These are phyloP conservation scores for Eucalyptus albens DNA, from an alignment of 345 rosid species.

Conservation along the genomic window DNA sequence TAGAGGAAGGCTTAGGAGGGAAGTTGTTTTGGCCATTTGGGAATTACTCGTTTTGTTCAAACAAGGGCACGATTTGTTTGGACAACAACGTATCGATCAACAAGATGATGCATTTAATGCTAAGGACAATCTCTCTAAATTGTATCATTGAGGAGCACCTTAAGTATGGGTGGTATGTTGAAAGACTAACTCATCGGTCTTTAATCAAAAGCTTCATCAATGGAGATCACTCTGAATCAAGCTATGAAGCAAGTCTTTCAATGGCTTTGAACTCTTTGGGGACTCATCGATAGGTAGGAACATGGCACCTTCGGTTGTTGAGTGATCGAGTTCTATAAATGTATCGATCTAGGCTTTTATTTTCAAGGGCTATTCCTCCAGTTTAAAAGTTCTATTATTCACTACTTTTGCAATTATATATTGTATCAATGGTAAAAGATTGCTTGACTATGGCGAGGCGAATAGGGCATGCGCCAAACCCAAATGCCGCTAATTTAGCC, in stretches of 20 bases:
- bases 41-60: constrained; percentile 55
- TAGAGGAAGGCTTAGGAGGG: neutral
- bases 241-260: constrained; percentile 53
- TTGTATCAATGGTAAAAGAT: neutral
- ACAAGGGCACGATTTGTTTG: constrained; percentile 60
- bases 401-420: neutral
- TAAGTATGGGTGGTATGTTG: constrained; percentile 45
- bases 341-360: neutral
- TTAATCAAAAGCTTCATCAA: constrained; percentile 22
- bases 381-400: neutral
- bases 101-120: constrained; percentile 36
- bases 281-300: constrained; percentile 18
- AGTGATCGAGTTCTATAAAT: neutral
- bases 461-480: neutral
- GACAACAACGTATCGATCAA: constrained; percentile 39
- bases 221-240: constrained; percentile 26
- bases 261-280: constrained; percentile 64
- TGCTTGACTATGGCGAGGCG: neutral
- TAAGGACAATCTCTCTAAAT: constrained; percentile 8
- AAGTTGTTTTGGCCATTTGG: constrained; percentile 60
- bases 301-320: neutral
- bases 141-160: constrained; percentile 45
- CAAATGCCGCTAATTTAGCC: neutral
- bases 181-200: constrained; percentile 18
- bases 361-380: neutral